These are phyloP conservation scores for Harrya chromipes DNA, from an alignment of 768 basidiomycete species.

Conservation along the genomic window DNA sequence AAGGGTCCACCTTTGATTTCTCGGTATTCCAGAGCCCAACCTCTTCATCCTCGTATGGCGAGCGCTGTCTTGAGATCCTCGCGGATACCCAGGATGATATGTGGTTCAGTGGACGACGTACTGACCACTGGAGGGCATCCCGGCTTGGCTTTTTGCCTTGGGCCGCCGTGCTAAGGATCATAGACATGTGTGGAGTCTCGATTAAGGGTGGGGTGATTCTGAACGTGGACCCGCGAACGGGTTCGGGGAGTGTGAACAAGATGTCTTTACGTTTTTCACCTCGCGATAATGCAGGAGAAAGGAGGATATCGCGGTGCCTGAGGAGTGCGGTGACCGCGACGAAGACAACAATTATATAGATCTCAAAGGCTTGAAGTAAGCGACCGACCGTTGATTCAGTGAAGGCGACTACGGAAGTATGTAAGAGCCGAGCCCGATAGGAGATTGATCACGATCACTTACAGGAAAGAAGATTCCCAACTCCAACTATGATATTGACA, in stretches of 20 bases:
- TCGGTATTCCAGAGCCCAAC: slow-evolving; percentile 35
- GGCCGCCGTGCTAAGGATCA: slow-evolving; percentile 3
- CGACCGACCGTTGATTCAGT: slow-evolving; percentile 70
- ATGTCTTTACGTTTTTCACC: not conserved
- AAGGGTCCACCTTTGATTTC: slow-evolving; percentile 18
- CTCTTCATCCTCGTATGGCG: slow-evolving; percentile 25
- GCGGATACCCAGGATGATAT: slow-evolving; percentile 41
- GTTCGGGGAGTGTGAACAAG: slow-evolving; percentile 22
- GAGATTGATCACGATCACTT: slow-evolving; percentile 30
- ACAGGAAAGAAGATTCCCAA: slow-evolving; percentile 59
- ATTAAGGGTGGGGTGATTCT: slow-evolving; percentile 19
- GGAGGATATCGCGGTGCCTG: slow-evolving; percentile 12
- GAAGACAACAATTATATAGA: slow-evolving; percentile 61
- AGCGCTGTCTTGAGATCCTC: slow-evolving; percentile 26
- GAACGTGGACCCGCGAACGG: slow-evolving; percentile 25
- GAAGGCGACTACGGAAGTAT: slow-evolving; percentile 49
- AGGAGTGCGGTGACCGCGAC: slow-evolving; percentile 47
- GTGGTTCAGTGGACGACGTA: slow-evolving; percentile 23
- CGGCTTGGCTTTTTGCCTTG: slow-evolving; percentile 8
- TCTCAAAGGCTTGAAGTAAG: slow-evolving; percentile 58
- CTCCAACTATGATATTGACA: slow-evolving; percentile 49
- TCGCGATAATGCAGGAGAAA: not conserved
- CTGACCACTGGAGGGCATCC: slow-evolving; percentile 13
- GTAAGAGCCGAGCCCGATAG: slow-evolving; percentile 8
- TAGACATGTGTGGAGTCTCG: slow-evolving; percentile 28